Evolutionary conservation across 495 filamentous ascomycete species (phyloP).

Genomic region (Penicillium coprophilum): DNA sequence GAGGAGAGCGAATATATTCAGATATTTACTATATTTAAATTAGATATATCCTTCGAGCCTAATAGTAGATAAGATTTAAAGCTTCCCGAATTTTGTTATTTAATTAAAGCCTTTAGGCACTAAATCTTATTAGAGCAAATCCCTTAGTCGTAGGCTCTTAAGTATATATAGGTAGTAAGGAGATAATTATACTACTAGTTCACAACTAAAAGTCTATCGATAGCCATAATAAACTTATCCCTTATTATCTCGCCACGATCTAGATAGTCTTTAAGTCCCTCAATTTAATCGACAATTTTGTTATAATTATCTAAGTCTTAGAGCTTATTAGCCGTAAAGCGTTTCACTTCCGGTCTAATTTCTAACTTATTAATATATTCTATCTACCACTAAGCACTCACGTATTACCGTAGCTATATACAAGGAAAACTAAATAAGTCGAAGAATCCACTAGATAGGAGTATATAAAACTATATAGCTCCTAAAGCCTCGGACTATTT

Average conservation of each 20-base stretch:
- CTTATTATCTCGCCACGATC: conserved; percentile 10
- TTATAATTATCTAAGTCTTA: conserved; percentile 7
- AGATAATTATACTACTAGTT: not conserved
- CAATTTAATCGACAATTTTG: conserved; percentile 1
- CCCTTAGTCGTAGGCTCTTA: no score
- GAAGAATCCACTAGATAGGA: conserved; percentile 26
- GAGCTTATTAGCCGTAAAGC: conserved; percentile 5
- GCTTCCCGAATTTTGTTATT: no score
- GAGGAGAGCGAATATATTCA: not conserved
- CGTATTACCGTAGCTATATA: conserved; percentile 18
- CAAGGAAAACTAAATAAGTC: conserved; percentile 13
- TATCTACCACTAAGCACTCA: conserved; percentile 19
- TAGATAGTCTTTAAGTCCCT: conserved; percentile 2
- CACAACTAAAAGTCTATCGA: not conserved
- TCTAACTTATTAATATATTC: conserved; percentile 8
- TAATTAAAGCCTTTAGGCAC: no score
- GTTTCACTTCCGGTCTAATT: conserved; percentile 10
- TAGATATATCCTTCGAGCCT: no score
- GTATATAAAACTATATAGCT: conserved; percentile 32
- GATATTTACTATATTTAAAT: no score
- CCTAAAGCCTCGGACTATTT: no score
- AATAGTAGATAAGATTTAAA: no score
- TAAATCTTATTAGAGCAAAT: no score
- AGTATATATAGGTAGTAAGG: not conserved
- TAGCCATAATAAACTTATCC: conserved; percentile 19